A percentile compares a stretch with the other conserved stretches of the same genome.
Evolutionary conservation across 257 asterid species (phyloP).

Genomic region (Rauvolfia tetraphylla): DNA sequence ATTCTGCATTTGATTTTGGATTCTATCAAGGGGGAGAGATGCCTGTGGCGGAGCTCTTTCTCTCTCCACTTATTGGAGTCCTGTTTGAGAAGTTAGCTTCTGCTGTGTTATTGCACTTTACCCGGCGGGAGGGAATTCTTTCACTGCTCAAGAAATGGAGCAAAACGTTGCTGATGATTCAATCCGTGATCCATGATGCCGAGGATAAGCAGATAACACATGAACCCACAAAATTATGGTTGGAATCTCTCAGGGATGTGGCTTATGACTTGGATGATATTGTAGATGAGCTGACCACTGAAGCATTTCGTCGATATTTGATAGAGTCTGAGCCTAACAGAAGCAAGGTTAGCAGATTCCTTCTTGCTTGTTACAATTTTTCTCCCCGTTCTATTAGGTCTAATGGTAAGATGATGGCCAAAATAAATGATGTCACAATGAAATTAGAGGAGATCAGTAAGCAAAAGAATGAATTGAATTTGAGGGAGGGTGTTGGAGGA

Average conservation of each 20-base stretch:
- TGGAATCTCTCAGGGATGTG: slow-evolving; percentile 48
- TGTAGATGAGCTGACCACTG: slow-evolving; percentile 55
- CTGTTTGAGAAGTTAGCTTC: slow-evolving; percentile 49
- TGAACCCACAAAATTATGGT: slow-evolving; percentile 39
- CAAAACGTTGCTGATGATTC: slow-evolving; percentile 21
- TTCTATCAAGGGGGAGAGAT: slow-evolving; percentile 23
- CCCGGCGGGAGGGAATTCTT: slow-evolving; percentile 50
- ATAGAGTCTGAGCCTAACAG: slow-evolving; percentile 22
- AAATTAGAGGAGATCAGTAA: slow-evolving; percentile 31
- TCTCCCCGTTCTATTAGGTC: slow-evolving; percentile 35
- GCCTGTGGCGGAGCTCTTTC: slow-evolving; percentile 61
- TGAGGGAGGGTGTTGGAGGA: slow-evolving; percentile 30
- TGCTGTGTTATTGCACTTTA: slow-evolving; percentile 34
- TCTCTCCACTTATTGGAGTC: slow-evolving; percentile 49
- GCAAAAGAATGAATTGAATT: slow-evolving; percentile 33
- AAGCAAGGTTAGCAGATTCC: slow-evolving; percentile 33
- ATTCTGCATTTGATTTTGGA: not conserved
- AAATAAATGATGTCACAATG: slow-evolving; percentile 35
- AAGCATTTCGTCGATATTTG: slow-evolving; percentile 30
- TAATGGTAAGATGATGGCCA: slow-evolving; percentile 40
- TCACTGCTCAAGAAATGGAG: slow-evolving; percentile 37
- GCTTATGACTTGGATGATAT: slow-evolving; percentile 68
- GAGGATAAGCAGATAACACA: slow-evolving; percentile 56
- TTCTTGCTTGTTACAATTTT: slow-evolving; percentile 40
- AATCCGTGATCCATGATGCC: slow-evolving; percentile 53